A percentile compares a stretch with the other conserved stretches of the same genome.
phyloP scores from a whole-genome alignment of 306 rosid species.

The Bauhinia variegata region DNA sequence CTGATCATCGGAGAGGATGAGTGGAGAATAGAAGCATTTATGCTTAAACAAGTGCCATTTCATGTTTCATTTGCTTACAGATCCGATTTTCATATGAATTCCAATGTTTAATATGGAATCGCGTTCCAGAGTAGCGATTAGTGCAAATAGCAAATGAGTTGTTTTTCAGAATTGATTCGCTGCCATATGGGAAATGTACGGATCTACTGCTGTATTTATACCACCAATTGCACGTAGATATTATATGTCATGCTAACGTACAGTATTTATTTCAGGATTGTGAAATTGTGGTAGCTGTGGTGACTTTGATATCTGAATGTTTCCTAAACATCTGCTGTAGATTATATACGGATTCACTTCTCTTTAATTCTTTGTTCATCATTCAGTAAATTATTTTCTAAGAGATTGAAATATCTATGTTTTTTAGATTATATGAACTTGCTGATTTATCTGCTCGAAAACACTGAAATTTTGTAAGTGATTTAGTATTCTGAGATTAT shows the following conservation, averaged over 20 bases:
- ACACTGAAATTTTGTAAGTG: too few species aligned
- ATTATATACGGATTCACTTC: slow-evolving; percentile 9
- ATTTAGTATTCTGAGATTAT: too few species aligned
- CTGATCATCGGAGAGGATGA: slow-evolving; percentile 24
- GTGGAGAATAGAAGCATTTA: not conserved
- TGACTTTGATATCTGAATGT: too few species aligned
- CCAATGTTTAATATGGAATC: slow-evolving; percentile 12
- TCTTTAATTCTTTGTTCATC: not conserved
- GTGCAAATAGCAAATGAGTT: not conserved
- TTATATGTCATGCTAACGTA: not conserved
- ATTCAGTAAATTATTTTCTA: not conserved
- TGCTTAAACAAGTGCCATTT: not conserved
- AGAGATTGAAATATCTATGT: not conserved
- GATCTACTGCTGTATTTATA: too few species aligned
- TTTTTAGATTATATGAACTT: not conserved
- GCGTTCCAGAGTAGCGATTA: slow-evolving; percentile 23
- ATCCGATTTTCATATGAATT: slow-evolving; percentile 31
- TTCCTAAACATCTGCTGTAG: too few species aligned
- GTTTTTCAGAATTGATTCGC: not conserved
- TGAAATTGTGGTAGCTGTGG: not conserved
- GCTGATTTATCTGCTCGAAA: not conserved
- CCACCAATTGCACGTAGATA: not conserved
- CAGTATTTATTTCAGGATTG: not conserved
- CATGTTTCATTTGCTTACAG: slow-evolving; percentile 26
- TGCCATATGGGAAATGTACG: too few species aligned